Evolutionary conservation across 495 filamentous ascomycete species (phyloP), one percentile per base, ranked within the genome.

Genomic region (Neurospora sp.): DNA sequence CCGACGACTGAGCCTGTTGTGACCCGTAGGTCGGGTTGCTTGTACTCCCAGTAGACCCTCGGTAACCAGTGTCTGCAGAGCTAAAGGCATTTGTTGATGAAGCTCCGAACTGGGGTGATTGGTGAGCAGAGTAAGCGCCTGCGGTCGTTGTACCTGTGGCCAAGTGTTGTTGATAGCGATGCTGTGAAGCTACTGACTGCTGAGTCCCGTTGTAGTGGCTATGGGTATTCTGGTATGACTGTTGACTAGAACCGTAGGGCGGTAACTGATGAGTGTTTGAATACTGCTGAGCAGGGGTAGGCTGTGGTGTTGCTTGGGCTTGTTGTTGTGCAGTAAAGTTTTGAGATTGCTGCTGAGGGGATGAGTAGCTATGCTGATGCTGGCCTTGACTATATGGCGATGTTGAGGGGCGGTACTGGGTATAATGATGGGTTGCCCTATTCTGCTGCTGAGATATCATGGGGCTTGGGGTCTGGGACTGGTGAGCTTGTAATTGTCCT

Each of bases 101-200:
- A 8, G 81, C 59, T n/a, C 79, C 75, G 69, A 85, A 85, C 45
- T 85, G 84, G 16, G 83, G 80, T 39, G 83, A 82, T 59, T 83
- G 83, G 22, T 81, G 78, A 8, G 84, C 77, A 44, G 80, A 76
- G 41, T 84, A 84, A 16, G 82, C 78, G 47, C 79, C 73, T 38
- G 78, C 77, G 18, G 74, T 77, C 27, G 82, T 72, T 38, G 82
- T 79, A 20, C 77, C 79, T 8, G 79, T 81, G 45, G 75, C 76
- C 39, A 84, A 77, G 70, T 85, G 82, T 38, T 82, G 83, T 47
- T 82, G 81, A 65, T 83, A 80, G n/a, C 83, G 82, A 71, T 82
- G 82, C 31, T 82, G 80, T 4, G 81, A 70, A 20, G 71, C 39
- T 10, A 74, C 70, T 39, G 77, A 75, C 61, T 80, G 78, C 70